phyloP scores from a whole-genome alignment of 345 rosid species.

The Citropsis articulata region DNA sequence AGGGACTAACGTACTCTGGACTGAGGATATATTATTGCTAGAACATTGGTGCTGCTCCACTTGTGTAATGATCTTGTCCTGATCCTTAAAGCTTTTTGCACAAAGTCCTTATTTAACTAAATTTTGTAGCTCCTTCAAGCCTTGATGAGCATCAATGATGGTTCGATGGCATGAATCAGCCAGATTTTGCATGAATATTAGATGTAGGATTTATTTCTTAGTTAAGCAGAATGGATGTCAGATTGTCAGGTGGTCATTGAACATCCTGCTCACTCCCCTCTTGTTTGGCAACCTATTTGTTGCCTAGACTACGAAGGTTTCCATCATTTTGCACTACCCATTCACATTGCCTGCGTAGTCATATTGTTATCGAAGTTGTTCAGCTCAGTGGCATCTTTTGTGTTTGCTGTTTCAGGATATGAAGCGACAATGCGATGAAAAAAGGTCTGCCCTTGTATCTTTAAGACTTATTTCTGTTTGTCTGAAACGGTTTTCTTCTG shows the following conservation, averaged over 20 bases:
- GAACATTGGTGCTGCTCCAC: neutral
- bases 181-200: neutral
- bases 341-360: neutral
- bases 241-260: neutral
- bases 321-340: neutral
- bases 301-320: neutral
- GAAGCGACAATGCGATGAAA: conserved; percentile 96
- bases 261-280: neutral
- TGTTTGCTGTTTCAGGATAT: conserved; percentile 66
- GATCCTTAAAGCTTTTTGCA: neutral
- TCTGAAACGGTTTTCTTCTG: conserved; percentile 21
- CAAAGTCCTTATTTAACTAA: neutral
- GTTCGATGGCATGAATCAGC: neutral
- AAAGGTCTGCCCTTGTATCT: conserved; percentile 53
- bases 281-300: neutral
- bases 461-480: conserved; percentile 8
- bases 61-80: neutral
- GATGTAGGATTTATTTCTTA: conserved; percentile 3
- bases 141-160: neutral
- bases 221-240: neutral
- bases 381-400: conserved; percentile 18
- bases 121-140: neutral
- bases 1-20: neutral
- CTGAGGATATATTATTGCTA: neutral
- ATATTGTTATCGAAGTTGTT: neutral